These are phyloP conservation scores for Pseudozyma flocculosa DNA, from an alignment of 1,284 basidiomycete species.

Conservation along the genomic window DNA sequence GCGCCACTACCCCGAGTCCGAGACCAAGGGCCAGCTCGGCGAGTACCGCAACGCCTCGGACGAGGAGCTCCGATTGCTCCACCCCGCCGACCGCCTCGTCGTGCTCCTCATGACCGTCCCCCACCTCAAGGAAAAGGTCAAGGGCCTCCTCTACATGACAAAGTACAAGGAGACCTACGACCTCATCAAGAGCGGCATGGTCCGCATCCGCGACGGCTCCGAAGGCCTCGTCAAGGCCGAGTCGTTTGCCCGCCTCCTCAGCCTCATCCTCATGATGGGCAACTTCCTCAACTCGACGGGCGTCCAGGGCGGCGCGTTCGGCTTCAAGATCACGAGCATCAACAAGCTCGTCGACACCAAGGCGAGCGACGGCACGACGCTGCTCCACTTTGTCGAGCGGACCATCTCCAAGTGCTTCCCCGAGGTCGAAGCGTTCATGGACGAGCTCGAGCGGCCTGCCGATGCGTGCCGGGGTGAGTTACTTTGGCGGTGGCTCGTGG, in stretches of 20 bases:
- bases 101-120: conserved; percentile 95
- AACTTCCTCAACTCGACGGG: conserved; percentile 98
- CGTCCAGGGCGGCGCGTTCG: conserved; percentile 93
- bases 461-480: conserved; percentile 84
- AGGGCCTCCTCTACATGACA: conserved; percentile 81
- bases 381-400: conserved; percentile 90
- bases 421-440: conserved; percentile 81
- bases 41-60: conserved; percentile 78
- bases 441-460: conserved; percentile 83
- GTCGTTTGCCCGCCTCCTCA: conserved; percentile 47
- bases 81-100: conserved; percentile 93
- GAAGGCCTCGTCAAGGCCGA: conserved; percentile 52
- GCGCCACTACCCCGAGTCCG: conserved; percentile 55
- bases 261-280: conserved; percentile 80
- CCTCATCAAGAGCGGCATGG: conserved; percentile 36
- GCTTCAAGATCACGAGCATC: conserved; percentile 95
- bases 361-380: conserved; percentile 77
- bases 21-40: conserved; percentile 57
- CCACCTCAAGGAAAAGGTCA: conserved; percentile 82
- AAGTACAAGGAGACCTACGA: conserved; percentile 54
- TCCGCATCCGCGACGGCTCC: conserved; percentile 44
- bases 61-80: conserved; percentile 83
- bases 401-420: conserved; percentile 86
- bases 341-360: conserved; percentile 99
- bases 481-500: no score